phyloP scores from a whole-genome alignment of 192 early-diverging fungal species.

The Thamnidium elegans region DNA sequence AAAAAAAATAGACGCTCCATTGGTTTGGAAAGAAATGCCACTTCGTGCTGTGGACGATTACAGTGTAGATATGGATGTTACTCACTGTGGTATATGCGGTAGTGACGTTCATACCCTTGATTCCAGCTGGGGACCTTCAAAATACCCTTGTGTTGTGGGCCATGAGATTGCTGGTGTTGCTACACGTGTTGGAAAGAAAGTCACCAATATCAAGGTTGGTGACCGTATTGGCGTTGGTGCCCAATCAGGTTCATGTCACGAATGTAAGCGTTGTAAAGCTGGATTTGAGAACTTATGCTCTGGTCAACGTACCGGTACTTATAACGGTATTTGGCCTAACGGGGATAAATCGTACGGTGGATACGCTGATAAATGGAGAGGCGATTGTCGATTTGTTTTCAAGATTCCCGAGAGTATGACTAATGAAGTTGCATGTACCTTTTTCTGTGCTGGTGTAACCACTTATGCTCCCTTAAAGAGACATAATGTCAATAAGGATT shows the following conservation, averaged over 20 bases:
- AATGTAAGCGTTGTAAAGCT: conserved; percentile 38
- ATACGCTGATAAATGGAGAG: conserved; percentile 35
- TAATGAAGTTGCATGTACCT: conserved; percentile 60
- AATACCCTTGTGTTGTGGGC: conserved; percentile 46
- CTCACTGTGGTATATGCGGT: conserved; percentile 75
- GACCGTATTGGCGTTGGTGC: conserved; percentile 60
- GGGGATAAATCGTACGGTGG: conserved; percentile 47
- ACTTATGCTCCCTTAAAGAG: conserved; percentile 54
- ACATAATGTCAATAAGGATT: conserved; percentile 41
- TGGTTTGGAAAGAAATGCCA: conserved; percentile 27
- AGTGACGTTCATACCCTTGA: conserved; percentile 72
- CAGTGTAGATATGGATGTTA: conserved; percentile 45
- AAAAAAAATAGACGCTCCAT: conserved; percentile 16
- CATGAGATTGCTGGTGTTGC: conserved; percentile 54
- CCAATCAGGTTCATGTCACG: conserved; percentile 54
- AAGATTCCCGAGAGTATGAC: conserved; percentile 55
- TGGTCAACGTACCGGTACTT: conserved; percentile 47
- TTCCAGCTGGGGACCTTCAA: conserved; percentile 34
- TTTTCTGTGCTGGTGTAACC: conserved; percentile 73
- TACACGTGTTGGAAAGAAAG: conserved; percentile 38
- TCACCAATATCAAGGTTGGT: conserved; percentile 42
- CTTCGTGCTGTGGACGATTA: conserved; percentile 34
- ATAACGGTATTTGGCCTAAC: conserved; percentile 38
- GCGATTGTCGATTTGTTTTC: conserved; percentile 60
- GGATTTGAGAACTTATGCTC: conserved; percentile 39